Evolutionary conservation across 139 green algal species (phyloP), one percentile per base, ranked within the genome.

Genomic region (Mesotaenium endlicherianum): DNA sequence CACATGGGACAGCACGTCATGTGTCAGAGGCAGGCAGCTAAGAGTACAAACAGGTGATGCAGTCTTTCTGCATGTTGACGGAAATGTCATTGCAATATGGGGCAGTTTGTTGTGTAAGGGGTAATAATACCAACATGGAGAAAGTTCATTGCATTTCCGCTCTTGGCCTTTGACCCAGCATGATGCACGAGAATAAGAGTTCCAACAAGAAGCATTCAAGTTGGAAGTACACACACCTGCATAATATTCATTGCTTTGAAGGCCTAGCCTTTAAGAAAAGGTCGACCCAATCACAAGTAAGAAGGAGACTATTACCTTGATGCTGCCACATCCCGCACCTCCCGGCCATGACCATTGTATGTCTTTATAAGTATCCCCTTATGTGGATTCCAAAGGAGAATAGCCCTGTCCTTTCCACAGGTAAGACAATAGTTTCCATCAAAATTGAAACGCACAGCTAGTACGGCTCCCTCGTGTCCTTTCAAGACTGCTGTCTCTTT

Each of bases 251-350:
- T 64, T 26, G 26, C 20, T 64, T 64, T 34, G 26, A 34, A 64
- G 53, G 26, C 20, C 26, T 26, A 64, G 26, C 26, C 53, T 34
- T 34, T 64, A 34, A 64, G 20, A 34, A 64, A 26, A 26, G 53
- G 20, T 64, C 26, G 26, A 64, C 53, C 53, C 20, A 64, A 34
- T 64, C 20, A 34, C 26, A 64, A 26, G 53, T n/a, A n/a, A 26
- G 20, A 34, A 64, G 20, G 26, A 64, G 26, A 34, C 20, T 64
- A 26, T 34, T 84, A 87, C 82, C 82, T 84, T 8, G 60, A 30
- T 20, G 38, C 82, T 11, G 75, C 82, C 20, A 84, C 82, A 47
- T 87, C 82, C 3, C 82, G 55, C 30, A 87, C 82, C 26, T 87
- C 75, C 39, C 49, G 41, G 8, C 64, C 82, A 44, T 87, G 82